Percentiles rank a stretch among this genome's conserved stretches.
These are phyloP conservation scores for Pestalotiopsis sp. DNA, from an alignment of 2,329 filamentous ascomycete genomes.

Conservation along the genomic window DNA sequence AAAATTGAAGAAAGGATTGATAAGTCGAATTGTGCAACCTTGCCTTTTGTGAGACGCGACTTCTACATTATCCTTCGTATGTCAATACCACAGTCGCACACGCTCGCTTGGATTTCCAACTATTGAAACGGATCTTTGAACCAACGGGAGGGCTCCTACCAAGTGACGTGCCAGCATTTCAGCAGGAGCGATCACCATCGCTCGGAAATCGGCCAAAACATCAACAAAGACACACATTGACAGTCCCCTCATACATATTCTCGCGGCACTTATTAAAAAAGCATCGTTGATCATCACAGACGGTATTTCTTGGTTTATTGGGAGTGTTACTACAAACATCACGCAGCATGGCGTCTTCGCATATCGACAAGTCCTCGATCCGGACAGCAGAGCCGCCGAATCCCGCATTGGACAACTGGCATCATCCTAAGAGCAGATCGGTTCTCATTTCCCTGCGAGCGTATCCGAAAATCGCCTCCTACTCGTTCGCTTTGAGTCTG, in stretches of 20 bases:
- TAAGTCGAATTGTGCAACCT: no score
- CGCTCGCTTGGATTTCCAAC: not conserved
- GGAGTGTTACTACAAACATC: not conserved
- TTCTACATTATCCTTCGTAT: not conserved
- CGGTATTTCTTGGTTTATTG: not conserved
- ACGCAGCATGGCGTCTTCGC: not conserved
- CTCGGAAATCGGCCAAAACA: not conserved
- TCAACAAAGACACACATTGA: not conserved
- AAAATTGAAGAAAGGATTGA: no score
- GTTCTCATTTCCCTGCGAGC: not conserved
- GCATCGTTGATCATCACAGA: no score
- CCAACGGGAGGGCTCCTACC: not conserved
- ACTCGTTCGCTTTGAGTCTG: constrained; percentile 16
- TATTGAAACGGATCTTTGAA: not conserved
- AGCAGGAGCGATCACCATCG: not conserved
- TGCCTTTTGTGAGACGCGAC: not conserved
- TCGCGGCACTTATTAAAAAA: no score
- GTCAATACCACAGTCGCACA: not conserved
- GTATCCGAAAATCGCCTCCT: constrained; percentile 12
- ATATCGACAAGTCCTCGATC: not conserved
- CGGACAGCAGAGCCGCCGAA: not conserved
- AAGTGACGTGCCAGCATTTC: not conserved
- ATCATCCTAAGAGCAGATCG: not conserved
- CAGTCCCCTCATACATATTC: no score
- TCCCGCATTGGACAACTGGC: not conserved